phyloP scores from a whole-genome alignment of 768 basidiomycete species.

The Collybiopsis confluens region DNA sequence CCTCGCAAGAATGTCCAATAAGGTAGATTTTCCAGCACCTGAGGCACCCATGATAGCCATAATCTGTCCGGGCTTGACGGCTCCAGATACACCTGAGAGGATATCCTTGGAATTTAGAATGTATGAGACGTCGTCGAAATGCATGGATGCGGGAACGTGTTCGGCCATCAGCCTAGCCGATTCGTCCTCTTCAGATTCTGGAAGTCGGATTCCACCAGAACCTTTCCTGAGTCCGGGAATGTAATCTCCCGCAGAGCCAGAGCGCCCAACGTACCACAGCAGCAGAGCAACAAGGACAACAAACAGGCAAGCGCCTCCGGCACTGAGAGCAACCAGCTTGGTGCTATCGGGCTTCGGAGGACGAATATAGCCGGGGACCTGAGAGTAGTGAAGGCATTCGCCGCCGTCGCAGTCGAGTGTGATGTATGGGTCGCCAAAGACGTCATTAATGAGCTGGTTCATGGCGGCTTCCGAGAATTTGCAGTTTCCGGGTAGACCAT shows the following conservation, averaged over 20 bases:
- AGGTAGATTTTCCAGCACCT: conserved; percentile 93
- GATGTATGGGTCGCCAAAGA: conserved; percentile 92
- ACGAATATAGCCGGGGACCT: conserved; percentile 86
- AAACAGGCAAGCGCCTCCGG: conserved; percentile 70
- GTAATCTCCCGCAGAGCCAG: conserved; percentile 60
- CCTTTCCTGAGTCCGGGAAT: not conserved
- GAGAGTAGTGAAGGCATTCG: conserved; percentile 90
- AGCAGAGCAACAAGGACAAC: conserved; percentile 49
- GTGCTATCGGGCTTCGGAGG: conserved; percentile 85
- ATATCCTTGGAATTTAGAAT: conserved; percentile 62
- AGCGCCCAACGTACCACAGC: conserved; percentile 87
- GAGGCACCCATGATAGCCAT: conserved; percentile 98
- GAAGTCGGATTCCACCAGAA: conserved; percentile 58
- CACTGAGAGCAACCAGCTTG: conserved; percentile 78
- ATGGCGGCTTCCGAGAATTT: conserved; percentile 94
- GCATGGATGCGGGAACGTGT: conserved; percentile 91
- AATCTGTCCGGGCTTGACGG: conserved; percentile 83
- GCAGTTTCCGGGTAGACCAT: conserved; percentile 64
- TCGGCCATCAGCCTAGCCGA: conserved; percentile 85
- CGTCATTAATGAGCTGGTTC: conserved; percentile 89
- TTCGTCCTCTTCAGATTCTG: conserved; percentile 62
- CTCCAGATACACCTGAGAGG: conserved; percentile 78
- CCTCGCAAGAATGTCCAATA: conserved; percentile 92
- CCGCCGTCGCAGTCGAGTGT: conserved; percentile 83
- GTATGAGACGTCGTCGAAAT: conserved; percentile 85